Evolutionary conservation across 2,329 filamentous ascomycete genomes (phyloP), one percentile per base, ranked within the genome.

Genomic region (Fusarium udum): DNA sequence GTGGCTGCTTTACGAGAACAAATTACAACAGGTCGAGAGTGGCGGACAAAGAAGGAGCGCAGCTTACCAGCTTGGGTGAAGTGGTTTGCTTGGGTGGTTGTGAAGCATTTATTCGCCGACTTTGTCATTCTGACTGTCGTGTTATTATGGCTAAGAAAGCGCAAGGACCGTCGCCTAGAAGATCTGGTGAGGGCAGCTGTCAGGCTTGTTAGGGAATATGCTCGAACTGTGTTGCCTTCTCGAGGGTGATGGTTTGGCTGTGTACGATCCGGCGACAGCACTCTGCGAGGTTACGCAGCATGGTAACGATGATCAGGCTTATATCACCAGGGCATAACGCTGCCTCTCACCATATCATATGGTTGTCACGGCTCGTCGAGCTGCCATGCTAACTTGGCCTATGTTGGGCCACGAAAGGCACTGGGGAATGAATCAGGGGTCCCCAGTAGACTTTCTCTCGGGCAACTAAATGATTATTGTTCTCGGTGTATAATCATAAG

Each of bases 1-100:
- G 90, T 99, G 37, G 95, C 96, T 3, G 96, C 96, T 2, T 83
- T 98, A 70, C 89, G 96, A 40, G 96, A 99, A 82, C 95, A 98
- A 80, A 92, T 98, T 75, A 92, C 94, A 61, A 89, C 90, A 0
- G 91, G 93, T 1, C 87, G 93, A 18, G 89, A 95, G 74, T 92
- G 92, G 84, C 89, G 89, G 70, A 88, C 89, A 24, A 89, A 89
- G 74, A 91, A 88, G 74, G 88, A 89, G 69, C 89, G 89, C 69
- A 91, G 89, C 61, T 81, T 93, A 31, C 87, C 90, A 55, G 87
- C 91, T 3, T 97, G 94, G 93, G 55, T 92, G 3, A 85, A 89
- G 49, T 94, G 94, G 88, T 75, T 92, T 7, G 80, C 92, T 1
- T 95, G 92, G 92, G 82, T 90, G 45, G 80, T 89, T 26, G 81